These are phyloP conservation scores for Fusarium sp. DNA, from an alignment of 2,329 filamentous ascomycete species.

Conservation along the genomic window DNA sequence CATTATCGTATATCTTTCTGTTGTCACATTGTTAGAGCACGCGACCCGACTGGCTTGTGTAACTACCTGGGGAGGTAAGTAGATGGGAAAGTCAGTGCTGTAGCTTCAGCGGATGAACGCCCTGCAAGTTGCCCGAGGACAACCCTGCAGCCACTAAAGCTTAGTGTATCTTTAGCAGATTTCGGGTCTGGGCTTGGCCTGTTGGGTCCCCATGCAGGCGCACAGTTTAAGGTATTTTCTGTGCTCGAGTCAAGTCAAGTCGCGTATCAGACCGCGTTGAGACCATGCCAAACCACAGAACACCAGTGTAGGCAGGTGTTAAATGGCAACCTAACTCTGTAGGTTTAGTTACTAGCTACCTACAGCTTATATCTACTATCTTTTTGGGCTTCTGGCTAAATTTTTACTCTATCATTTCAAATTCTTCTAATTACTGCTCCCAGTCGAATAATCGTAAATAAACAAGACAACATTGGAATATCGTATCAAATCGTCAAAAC, in stretches of 20 bases:
- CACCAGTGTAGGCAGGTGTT: slow-evolving; percentile 2
- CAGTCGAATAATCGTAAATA: slow-evolving; percentile 6
- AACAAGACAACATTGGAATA: slow-evolving; percentile 23
- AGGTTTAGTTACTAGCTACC: too few relatives aligned
- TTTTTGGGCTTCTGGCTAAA: background rate
- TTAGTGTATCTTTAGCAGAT: slow-evolving; percentile 32
- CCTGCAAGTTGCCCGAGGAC: slow-evolving; percentile 9
- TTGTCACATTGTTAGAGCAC: slow-evolving; percentile 2
- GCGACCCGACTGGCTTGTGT: slow-evolving; percentile 8
- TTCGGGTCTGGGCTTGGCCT: background rate
- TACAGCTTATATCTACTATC: background rate
- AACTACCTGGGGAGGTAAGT: too few relatives aligned
- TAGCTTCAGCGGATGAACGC: slow-evolving; percentile 15
- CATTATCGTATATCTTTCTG: background rate
- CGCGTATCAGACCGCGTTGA: slow-evolving; percentile 34
- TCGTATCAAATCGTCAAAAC: slow-evolving; percentile 20
- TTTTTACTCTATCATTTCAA: background rate
- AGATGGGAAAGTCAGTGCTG: background rate
- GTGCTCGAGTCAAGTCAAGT: slow-evolving; percentile 18
- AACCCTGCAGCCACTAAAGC: slow-evolving; percentile 23
- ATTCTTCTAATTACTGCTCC: background rate
- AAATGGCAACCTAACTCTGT: background rate
- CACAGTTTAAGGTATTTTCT: slow-evolving; percentile 24
- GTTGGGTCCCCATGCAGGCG: slow-evolving; percentile 1
- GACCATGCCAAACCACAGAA: slow-evolving; percentile 10